Conservation (phyloP, 2,329 filamentous ascomycete genomes). For the Fusarium nodosum region DNA sequence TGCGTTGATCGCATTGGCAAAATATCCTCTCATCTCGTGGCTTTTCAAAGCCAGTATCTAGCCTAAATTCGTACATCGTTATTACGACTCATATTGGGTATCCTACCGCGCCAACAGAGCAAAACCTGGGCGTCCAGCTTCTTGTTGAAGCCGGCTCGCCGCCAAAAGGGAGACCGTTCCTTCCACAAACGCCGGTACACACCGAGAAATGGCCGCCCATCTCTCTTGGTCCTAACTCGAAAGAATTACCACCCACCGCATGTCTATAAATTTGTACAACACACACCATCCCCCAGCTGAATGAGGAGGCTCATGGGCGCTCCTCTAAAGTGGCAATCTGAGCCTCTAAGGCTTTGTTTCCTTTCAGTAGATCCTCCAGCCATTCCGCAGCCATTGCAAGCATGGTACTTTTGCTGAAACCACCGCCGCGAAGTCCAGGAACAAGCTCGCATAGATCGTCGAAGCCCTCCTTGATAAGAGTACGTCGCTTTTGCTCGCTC, state of each 20-base stretch:
- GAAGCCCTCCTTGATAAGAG: constrained; percentile 85
- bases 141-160: constrained; percentile 19
- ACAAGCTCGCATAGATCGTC: constrained; percentile 83
- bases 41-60: constrained; percentile 31
- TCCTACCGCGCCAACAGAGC: constrained; percentile 33
- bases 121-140: constrained; percentile 24
- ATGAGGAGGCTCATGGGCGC: constrained; percentile 24
- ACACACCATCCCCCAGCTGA: constrained; percentile 1
- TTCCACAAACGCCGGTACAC: constrained; percentile 45
- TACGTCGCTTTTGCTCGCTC: constrained; percentile 88
- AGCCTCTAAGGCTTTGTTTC: constrained; percentile 72
- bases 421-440: constrained; percentile 78
- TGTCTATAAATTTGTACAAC: constrained; percentile 33
- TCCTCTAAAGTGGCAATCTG: constrained; percentile 61
- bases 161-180: constrained; percentile 21
- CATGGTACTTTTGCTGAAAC: constrained; percentile 86
- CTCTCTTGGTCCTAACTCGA: constrained; percentile 25
- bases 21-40: constrained; percentile 12
- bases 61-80: constrained; percentile 24
- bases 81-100: constrained; percentile 44
- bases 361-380: constrained; percentile 78
- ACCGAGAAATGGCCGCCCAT: constrained; percentile 32
- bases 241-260: constrained; percentile 30
- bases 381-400: constrained; percentile 82
- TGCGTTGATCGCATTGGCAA: constrained; percentile 35